Conservation (phyloP, 1,284 basidiomycete species). For the Ceratobasidium papillatum region DNA sequence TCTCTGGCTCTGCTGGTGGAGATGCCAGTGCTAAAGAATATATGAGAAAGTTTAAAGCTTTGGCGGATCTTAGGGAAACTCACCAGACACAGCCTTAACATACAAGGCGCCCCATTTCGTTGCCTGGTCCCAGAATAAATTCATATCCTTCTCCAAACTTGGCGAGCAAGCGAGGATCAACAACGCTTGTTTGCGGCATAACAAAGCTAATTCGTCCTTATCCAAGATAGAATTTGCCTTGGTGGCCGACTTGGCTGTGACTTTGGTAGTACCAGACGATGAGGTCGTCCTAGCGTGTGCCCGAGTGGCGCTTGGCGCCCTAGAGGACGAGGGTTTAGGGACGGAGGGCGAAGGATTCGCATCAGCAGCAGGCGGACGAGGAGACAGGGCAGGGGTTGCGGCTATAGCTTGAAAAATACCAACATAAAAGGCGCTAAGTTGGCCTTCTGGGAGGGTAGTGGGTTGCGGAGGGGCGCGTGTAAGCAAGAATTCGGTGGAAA, state of each 20-base stretch:
- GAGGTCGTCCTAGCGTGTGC: slow-evolving; percentile 6
- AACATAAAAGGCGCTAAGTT: slow-evolving; percentile 26
- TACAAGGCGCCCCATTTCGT: slow-evolving; percentile 40
- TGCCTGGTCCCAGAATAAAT: slow-evolving; percentile 42
- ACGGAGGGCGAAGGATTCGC: background rate
- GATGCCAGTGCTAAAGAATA: background rate
- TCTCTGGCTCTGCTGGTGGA: slow-evolving; percentile 20
- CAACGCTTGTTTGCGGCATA: slow-evolving; percentile 33
- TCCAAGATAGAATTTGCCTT: background rate
- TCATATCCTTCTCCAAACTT: slow-evolving; percentile 25
- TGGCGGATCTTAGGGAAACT: background rate
- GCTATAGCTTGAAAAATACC: slow-evolving; percentile 29
- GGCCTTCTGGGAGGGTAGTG: slow-evolving; percentile 1
- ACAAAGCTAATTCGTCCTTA: background rate
- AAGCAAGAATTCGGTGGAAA: slow-evolving; percentile 12
- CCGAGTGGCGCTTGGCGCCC: slow-evolving; percentile 32
- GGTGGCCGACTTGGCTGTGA: slow-evolving; percentile 11
- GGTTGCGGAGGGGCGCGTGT: slow-evolving; percentile 22
- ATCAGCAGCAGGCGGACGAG: background rate
- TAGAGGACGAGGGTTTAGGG: slow-evolving; percentile 31
- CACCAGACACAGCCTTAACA: slow-evolving; percentile 27
- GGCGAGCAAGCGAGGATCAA: slow-evolving; percentile 35
- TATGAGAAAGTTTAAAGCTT: background rate
- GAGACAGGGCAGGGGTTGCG: slow-evolving; percentile 9
- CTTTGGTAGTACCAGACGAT: background rate